Evolutionary conservation across 805 yeast species (phyloP).

Genomic region (Wickerhamia fluorescens): DNA sequence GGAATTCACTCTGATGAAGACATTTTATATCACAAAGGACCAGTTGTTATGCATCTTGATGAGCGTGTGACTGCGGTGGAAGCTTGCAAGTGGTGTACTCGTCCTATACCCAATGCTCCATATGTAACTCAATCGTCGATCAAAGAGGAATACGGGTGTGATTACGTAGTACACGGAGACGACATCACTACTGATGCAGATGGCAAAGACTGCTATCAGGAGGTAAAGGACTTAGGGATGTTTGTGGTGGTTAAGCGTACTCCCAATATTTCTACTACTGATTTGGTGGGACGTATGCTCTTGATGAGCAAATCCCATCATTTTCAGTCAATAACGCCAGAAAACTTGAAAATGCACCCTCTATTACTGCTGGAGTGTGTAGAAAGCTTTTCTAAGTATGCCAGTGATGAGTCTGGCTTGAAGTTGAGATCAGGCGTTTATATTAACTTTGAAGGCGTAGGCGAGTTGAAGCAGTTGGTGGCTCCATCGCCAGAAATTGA

Average conservation of each 20-base stretch:
- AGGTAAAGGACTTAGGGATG: conserved; percentile 76
- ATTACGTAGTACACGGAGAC: conserved; percentile 97
- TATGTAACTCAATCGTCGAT: conserved; percentile 85
- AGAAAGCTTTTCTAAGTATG: conserved; percentile 45
- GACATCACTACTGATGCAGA: conserved; percentile 95
- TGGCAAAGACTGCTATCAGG: conserved; percentile 88
- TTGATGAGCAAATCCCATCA: conserved; percentile 55
- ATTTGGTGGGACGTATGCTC: conserved; percentile 84
- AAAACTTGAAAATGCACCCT: conserved; percentile 15
- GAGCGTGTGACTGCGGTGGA: conserved; percentile 83
- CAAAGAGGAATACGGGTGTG: conserved; percentile 67
- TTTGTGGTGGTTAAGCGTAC: conserved; percentile 91
- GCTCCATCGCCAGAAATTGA: conserved; percentile 19
- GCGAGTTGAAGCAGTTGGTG: conserved; percentile 24
- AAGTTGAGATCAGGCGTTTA: conserved; percentile 53
- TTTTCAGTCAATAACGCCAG: conserved; percentile 23
- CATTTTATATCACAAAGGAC: conserved; percentile 78
- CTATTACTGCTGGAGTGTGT: conserved; percentile 29
- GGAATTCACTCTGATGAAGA: conserved; percentile 94
- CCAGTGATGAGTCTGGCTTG: conserved; percentile 57
- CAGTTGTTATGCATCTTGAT: conserved; percentile 78
- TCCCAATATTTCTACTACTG: conserved; percentile 91
- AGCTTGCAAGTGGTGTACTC: conserved; percentile 85
- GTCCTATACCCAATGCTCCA: conserved; percentile 72
- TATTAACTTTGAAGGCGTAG: conserved; percentile 25